Conservation (phyloP, 177 flowering plant genomes). For the Tripterygium wilfordii region DNA sequence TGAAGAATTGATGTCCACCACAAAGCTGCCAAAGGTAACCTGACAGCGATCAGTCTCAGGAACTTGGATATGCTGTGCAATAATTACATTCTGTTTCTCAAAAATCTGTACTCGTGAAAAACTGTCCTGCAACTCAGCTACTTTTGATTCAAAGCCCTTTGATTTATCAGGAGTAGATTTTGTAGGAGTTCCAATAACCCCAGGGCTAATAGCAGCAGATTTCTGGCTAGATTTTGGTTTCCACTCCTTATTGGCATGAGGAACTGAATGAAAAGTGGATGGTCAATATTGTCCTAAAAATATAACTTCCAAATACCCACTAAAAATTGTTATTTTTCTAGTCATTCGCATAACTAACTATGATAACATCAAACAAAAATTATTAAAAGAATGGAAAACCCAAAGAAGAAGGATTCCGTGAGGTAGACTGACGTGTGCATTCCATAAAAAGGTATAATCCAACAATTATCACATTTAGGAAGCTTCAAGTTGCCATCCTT, state of each 20-base stretch:
- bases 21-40: slow-evolving; percentile 90
- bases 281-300: not conserved
- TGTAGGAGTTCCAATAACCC: slow-evolving; percentile 44
- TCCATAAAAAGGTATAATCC: no score
- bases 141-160: slow-evolving; percentile 29
- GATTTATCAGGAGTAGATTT: slow-evolving; percentile 39
- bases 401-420: no score
- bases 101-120: slow-evolving; percentile 35
- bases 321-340: no score
- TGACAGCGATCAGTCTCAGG: slow-evolving; percentile 63
- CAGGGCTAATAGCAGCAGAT: slow-evolving; percentile 33
- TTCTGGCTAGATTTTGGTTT: slow-evolving; percentile 86
- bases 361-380: no score
- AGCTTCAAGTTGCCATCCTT: no score
- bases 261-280: slow-evolving; percentile 31
- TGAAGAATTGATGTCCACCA: slow-evolving; percentile 41
- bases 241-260: slow-evolving; percentile 75
- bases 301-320: no score
- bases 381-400: no score
- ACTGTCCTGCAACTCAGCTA: slow-evolving; percentile 44
- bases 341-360: no score
- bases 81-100: slow-evolving; percentile 78
- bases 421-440: no score
- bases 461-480: no score
- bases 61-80: slow-evolving; percentile 83